Percentiles rank a stretch among this genome's conserved stretches.
Evolutionary conservation across 2,329 filamentous ascomycete genomes (phyloP).

Genomic region (Saccharata proteae): DNA sequence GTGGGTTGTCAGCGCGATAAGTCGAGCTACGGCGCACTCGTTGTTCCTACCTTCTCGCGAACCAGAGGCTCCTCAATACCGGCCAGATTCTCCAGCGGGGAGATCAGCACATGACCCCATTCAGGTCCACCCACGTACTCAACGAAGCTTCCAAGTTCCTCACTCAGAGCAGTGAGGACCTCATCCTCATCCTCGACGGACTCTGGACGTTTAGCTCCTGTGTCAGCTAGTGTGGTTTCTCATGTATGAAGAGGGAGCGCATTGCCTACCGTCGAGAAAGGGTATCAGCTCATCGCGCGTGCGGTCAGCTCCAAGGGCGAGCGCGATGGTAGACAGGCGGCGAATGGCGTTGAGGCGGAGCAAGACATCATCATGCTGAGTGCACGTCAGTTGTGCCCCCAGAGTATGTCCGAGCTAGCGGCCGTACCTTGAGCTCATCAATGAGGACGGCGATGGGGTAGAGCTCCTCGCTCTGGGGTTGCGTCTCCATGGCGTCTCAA

Average conservation of each 20-base stretch:
- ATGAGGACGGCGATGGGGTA: constrained; percentile 99
- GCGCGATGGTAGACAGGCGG: constrained; percentile 92
- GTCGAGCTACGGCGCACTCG: background rate
- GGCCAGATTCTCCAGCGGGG: constrained; percentile 92
- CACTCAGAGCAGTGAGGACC: constrained; percentile 90
- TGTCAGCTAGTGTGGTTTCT: background rate
- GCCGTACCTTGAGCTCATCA: constrained; percentile 90
- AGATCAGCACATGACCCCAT: constrained; percentile 90
- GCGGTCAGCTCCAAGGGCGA: constrained; percentile 88
- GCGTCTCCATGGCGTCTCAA: constrained; percentile 60
- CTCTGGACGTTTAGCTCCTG: constrained; percentile 44
- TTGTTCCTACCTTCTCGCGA: constrained; percentile 71
- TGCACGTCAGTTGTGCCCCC: background rate
- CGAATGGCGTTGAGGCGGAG: constrained; percentile 97
- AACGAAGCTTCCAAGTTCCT: constrained; percentile 92
- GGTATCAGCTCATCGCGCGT: constrained; percentile 98
- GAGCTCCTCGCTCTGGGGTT: constrained; percentile 91
- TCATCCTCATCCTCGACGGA: constrained; percentile 99
- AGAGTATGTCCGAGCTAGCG: background rate
- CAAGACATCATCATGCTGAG: constrained; percentile 92
- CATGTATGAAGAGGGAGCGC: background rate
- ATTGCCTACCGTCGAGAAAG: constrained; percentile 82
- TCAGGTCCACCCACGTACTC: constrained; percentile 94
- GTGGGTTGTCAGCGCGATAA: constrained; percentile 18
- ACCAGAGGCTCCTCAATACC: constrained; percentile 98